These are phyloP conservation scores for Aspergillus tanneri DNA, from an alignment of 2,329 filamentous ascomycete genomes.

Conservation along the genomic window DNA sequence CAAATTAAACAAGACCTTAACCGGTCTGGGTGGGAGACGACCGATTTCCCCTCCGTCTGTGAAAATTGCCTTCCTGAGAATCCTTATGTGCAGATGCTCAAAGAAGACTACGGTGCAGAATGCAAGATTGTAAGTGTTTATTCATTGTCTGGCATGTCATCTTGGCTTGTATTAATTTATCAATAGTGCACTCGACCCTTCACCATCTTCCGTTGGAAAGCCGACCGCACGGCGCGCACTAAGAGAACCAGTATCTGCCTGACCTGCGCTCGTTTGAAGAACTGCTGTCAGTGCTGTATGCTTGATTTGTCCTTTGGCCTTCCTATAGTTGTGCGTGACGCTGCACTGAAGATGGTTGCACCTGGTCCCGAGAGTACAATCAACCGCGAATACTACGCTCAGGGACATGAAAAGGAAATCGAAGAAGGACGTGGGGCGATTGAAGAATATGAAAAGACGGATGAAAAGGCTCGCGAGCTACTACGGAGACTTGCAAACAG, in stretches of 20 bases:
- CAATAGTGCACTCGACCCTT: conserved; percentile 81
- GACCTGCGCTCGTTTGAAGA: conserved; percentile 94
- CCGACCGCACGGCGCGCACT: conserved; percentile 84
- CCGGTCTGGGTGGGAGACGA: conserved; percentile 89
- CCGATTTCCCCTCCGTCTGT: conserved; percentile 54
- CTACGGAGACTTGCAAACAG: conserved; percentile 81
- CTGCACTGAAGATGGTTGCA: conserved; percentile 95
- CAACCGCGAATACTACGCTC: conserved; percentile 95
- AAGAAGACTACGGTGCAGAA: conserved; percentile 89
- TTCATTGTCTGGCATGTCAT: background rate
- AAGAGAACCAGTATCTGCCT: conserved; percentile 95
- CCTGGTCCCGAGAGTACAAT: conserved; percentile 88
- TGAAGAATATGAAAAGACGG: conserved; percentile 94
- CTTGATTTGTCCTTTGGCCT: conserved; percentile 94
- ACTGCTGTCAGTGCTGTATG: conserved; percentile 99
- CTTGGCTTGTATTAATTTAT: conserved; percentile 6
- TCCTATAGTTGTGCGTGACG: conserved; percentile 91
- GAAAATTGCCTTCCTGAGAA: conserved; percentile 95
- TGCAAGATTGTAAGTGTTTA: conserved; percentile 61
- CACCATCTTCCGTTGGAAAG: conserved; percentile 92
- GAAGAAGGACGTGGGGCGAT: conserved; percentile 83
- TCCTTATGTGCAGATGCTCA: conserved; percentile 98
- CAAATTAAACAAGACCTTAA: conserved; percentile 97
- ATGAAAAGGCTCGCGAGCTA: conserved; percentile 91
- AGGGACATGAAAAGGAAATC: conserved; percentile 93